Evolutionary conservation across 495 filamentous ascomycete species (phyloP).

Genomic region (Tuber magnatum): DNA sequence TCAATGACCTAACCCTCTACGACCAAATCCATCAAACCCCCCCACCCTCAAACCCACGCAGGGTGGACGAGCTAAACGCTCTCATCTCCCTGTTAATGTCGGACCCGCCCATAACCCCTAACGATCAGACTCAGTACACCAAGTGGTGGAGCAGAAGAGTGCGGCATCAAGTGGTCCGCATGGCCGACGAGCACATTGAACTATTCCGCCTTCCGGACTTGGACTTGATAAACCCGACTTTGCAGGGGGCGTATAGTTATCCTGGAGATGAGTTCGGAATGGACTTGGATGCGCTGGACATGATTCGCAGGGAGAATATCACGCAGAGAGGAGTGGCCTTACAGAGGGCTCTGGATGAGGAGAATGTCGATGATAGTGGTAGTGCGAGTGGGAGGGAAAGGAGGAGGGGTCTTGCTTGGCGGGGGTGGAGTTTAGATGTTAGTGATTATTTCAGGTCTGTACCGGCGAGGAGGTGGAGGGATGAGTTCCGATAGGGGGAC

Average conservation of each 20-base stretch:
- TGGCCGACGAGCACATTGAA: not conserved
- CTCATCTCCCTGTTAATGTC: not conserved
- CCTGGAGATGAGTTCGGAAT: not conserved
- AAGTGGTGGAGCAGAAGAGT: slow-evolving; percentile 1
- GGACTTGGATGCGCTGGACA: not conserved
- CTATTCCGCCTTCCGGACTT: not conserved
- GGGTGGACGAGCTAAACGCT: not conserved
- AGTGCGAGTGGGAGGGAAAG: not conserved
- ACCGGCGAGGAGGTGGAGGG: not conserved
- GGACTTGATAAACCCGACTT: not conserved
- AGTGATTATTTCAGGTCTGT: not conserved
- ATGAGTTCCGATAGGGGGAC: not conserved
- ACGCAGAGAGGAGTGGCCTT: not conserved
- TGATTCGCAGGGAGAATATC: not conserved
- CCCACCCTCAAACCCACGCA: not conserved
- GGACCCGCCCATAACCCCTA: not conserved
- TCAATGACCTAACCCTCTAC: not conserved
- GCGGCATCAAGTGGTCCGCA: not conserved
- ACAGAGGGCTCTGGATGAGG: not conserved
- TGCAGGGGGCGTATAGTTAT: not conserved
- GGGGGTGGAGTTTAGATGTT: not conserved
- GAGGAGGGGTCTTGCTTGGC: not conserved
- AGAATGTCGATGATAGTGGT: not conserved
- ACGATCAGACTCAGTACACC: not conserved
- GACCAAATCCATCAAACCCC: not conserved